Evolutionary conservation across 2,329 filamentous ascomycete genomes (phyloP), one percentile per base, ranked within the genome.

Genomic region (Chaetomium globosum): DNA sequence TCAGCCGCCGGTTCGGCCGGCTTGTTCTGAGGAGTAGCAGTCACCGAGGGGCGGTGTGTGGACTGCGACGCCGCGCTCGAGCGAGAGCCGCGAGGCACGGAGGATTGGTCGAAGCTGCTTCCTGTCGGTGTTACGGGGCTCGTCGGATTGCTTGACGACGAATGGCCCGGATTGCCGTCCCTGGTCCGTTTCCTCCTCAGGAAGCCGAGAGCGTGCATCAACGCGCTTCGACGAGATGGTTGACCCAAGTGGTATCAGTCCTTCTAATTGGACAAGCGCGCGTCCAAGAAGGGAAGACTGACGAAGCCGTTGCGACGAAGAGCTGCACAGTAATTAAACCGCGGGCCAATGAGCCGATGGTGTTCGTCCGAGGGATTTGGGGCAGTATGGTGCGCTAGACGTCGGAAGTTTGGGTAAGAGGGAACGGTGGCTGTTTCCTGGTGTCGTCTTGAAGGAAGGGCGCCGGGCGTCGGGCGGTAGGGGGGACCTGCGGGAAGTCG

Each of bases 181-280:
- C 93, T 96, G 81, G 93, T 96, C 87, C 93, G 89, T 86, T 96
- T 97, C 87, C 97, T 98, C 87, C 97, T 97, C 77, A 98, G 87
- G 77, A 97, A 93, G 80, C 92, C 62, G 64, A 69, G 66, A 26
- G 68, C 61, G 52, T 66, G 95, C 95, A 99, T 98, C 68, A 75
- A 73, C 64, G 73, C 71, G 73, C 58, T 64, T 48, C 28, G 36
- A 56, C 28, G 52, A 60, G 66, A 68, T 60, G 65, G 66, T 54
- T 65, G 61, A 69, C 68, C 64, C 60, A n/a, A 58, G 54, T n/a
- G 62, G 52, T 56, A 55, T 51, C 66, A 71, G 71, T 72, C 73
- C n/a, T 68, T 73, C 69, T 64, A 63, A 69, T 67, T 69, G 67
- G 69, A 64, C 63, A 64, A 48, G 31, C 59, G 49, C 63, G 51